These are phyloP conservation scores for Vanilla planifolia DNA, from an alignment of 106 monocot genomes.

Conservation along the genomic window DNA sequence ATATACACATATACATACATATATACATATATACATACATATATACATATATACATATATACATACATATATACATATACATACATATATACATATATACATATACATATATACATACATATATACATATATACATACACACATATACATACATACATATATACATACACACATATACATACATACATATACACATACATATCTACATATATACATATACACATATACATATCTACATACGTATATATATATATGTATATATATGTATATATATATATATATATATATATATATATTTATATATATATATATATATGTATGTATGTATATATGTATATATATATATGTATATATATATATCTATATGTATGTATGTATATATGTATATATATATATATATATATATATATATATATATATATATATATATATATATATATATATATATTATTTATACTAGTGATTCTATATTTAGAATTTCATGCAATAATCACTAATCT, in stretches of 20 bases:
- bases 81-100: not conserved
- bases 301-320: not conserved
- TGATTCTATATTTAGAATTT: not conserved
- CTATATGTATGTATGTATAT: not conserved
- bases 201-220: not conserved
- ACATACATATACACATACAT: not conserved
- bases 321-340: not conserved
- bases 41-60: not conserved
- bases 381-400: slow-evolving; percentile 6
- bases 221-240: not conserved
- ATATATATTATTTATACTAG: not conserved
- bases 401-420: slow-evolving; percentile 2
- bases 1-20: not conserved
- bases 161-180: not conserved
- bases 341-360: not conserved
- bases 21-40: not conserved
- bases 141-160: not conserved
- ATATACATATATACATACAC: not conserved
- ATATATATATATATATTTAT: not conserved
- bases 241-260: not conserved
- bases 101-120: not conserved
- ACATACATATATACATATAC: not conserved
- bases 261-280: not conserved
- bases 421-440: slow-evolving; percentile 1
- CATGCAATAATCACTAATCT: too few species aligned